These are phyloP conservation scores for Pyrrhoderma lamaoense DNA, from an alignment of 1,284 basidiomycete genomes.

Conservation along the genomic window DNA sequence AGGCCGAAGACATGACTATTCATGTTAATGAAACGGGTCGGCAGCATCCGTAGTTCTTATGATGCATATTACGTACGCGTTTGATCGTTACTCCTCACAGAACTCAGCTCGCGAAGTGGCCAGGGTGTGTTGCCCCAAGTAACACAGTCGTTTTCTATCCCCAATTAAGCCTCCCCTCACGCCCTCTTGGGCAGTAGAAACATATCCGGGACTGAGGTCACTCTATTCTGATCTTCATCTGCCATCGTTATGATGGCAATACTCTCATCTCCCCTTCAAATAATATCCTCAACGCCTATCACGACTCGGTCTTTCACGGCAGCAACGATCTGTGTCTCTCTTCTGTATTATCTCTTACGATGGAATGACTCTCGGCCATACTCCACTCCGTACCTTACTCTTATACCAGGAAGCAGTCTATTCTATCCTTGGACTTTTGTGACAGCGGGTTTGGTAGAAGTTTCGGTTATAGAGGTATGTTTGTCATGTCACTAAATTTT, in stretches of 20 bases:
- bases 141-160: too few species aligned
- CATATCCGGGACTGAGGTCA: too few species aligned
- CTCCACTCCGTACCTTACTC: slow-evolving; percentile 68
- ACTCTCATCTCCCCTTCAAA: slow-evolving; percentile 59
- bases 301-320: slow-evolving; percentile 75
- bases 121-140: too few species aligned
- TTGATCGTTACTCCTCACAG: too few species aligned
- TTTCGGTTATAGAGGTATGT: slow-evolving; percentile 75
- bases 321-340: slow-evolving; percentile 56
- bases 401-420: slow-evolving; percentile 78
- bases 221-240: too few species aligned
- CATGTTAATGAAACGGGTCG: too few species aligned
- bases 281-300: slow-evolving; percentile 65
- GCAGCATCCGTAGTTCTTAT: too few species aligned
- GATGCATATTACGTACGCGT: too few species aligned
- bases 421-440: slow-evolving; percentile 93
- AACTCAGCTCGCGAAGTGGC: too few species aligned
- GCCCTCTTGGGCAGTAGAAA: too few species aligned
- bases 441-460: slow-evolving; percentile 83
- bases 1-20: not conserved
- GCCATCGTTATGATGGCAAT: slow-evolving; percentile 48
- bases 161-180: too few species aligned
- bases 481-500: slow-evolving; percentile 17
- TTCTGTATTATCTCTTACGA: slow-evolving; percentile 57
- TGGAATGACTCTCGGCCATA: slow-evolving; percentile 38